These are phyloP conservation scores for Royoungia palumana DNA, from an alignment of 768 basidiomycete genomes.

Conservation along the genomic window DNA sequence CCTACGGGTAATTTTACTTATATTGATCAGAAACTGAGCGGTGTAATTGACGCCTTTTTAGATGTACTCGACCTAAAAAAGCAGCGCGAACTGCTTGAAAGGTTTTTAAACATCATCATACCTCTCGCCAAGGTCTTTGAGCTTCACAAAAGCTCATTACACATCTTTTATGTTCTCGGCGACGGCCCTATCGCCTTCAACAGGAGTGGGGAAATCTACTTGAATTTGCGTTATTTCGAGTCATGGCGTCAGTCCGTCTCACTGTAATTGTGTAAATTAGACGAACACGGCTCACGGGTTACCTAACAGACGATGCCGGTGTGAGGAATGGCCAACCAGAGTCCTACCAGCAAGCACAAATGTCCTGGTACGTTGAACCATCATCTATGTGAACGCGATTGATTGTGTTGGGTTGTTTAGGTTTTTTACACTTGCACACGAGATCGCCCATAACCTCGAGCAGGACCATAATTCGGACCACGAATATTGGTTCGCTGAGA, in stretches of 20 bases:
- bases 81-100: conserved; percentile 45
- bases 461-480: conserved; percentile 83
- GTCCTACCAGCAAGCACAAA: conserved; percentile 57
- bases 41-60: background rate
- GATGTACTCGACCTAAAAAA: conserved; percentile 44
- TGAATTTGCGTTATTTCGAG: conserved; percentile 81
- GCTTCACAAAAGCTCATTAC: conserved; percentile 64
- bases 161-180: conserved; percentile 76
- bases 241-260: conserved; percentile 68
- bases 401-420: conserved; percentile 29
- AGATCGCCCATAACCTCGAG: conserved; percentile 86
- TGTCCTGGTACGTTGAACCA: conserved; percentile 57
- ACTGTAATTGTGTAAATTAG: background rate
- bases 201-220: conserved; percentile 73
- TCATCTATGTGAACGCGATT: background rate
- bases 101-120: conserved; percentile 66
- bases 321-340: conserved; percentile 47
- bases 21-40: background rate
- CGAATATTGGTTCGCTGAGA: conserved; percentile 86
- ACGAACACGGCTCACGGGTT: background rate
- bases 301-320: conserved; percentile 56
- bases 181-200: conserved; percentile 92
- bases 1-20: conserved; percentile 45
- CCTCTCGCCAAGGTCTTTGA: conserved; percentile 67
- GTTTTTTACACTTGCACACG: conserved; percentile 43